Evolutionary conservation across 1,284 basidiomycete genomes (phyloP).

Genomic region (Ceratobasidium papillatum): DNA sequence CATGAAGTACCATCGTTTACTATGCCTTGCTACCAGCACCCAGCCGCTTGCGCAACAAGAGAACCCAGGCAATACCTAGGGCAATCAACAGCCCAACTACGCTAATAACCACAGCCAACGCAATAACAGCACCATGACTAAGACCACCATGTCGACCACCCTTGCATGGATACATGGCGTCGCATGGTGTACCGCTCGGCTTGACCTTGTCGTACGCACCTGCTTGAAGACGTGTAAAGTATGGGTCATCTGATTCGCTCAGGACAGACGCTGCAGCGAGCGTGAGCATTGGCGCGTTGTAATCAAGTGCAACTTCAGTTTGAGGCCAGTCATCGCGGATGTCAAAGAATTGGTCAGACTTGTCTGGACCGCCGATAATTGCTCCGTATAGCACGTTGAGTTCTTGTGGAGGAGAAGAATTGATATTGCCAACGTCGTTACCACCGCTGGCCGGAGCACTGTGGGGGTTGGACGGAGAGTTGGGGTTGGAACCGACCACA

Average conservation of each 20-base stretch:
- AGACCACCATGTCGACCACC: conserved; percentile 55
- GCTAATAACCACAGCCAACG: conserved; percentile 71
- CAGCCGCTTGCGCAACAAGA: background rate
- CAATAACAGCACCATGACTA: conserved; percentile 71
- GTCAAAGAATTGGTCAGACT: conserved; percentile 80
- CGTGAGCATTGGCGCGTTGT: conserved; percentile 86
- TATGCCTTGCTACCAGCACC: background rate
- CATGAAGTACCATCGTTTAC: background rate
- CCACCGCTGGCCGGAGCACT: conserved; percentile 88
- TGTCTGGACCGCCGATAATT: conserved; percentile 86
- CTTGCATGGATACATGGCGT: conserved; percentile 68
- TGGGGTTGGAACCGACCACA: conserved; percentile 86
- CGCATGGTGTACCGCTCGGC: conserved; percentile 78
- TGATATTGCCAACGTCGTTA: conserved; percentile 66
- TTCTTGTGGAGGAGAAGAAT: conserved; percentile 74
- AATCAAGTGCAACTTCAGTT: conserved; percentile 74
- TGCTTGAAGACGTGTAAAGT: conserved; percentile 72
- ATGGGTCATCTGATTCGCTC: conserved; percentile 77
- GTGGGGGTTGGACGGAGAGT: conserved; percentile 89
- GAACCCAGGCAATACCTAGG: conserved; percentile 1
- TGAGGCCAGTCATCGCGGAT: conserved; percentile 66
- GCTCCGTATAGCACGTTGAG: conserved; percentile 86
- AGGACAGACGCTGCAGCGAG: conserved; percentile 78
- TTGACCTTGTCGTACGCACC: conserved; percentile 70
- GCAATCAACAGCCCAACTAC: conserved; percentile 65